Conservation (phyloP, 2,329 filamentous ascomycete species). For the Xylariales sp. region DNA sequence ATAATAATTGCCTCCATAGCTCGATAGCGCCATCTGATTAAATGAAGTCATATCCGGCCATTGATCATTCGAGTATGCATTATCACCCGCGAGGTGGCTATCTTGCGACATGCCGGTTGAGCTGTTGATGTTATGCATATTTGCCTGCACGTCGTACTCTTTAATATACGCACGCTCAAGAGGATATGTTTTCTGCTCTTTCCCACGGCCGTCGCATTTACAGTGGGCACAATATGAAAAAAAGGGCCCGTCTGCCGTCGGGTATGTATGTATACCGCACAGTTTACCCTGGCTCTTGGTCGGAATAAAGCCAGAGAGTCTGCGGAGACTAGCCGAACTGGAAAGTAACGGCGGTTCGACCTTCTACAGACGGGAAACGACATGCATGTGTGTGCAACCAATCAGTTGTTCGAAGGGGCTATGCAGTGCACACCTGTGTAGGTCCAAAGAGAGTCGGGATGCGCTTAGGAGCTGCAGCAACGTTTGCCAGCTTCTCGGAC, state of each 20-base stretch:
- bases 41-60: slow-evolving; percentile 59
- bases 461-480: slow-evolving; percentile 30
- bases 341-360: slow-evolving; percentile 26
- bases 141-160: slow-evolving; percentile 18
- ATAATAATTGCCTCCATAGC: slow-evolving; percentile 63
- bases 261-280: slow-evolving; percentile 17
- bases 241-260: slow-evolving; percentile 13
- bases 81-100: slow-evolving; percentile 38
- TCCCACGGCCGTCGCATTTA: slow-evolving; percentile 18
- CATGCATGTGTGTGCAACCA: slow-evolving; percentile 43
- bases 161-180: slow-evolving; percentile 13
- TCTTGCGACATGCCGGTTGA: slow-evolving; percentile 43
- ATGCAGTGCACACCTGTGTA: slow-evolving; percentile 28
- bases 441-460: slow-evolving; percentile 28
- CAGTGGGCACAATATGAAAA: slow-evolving; percentile 16
- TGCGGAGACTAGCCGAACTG: slow-evolving; percentile 27
- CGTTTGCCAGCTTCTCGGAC: slow-evolving; percentile 24
- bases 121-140: slow-evolving; percentile 43
- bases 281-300: no score
- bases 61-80: slow-evolving; percentile 37
- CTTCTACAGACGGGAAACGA: slow-evolving; percentile 37
- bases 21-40: slow-evolving; percentile 65
- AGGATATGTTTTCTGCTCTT: slow-evolving; percentile 12
- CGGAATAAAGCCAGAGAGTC: no score
- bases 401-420: slow-evolving; percentile 32